Evolutionary conservation across 2,329 filamentous ascomycete species (phyloP).

Genomic region (Penicillium janthinellum): DNA sequence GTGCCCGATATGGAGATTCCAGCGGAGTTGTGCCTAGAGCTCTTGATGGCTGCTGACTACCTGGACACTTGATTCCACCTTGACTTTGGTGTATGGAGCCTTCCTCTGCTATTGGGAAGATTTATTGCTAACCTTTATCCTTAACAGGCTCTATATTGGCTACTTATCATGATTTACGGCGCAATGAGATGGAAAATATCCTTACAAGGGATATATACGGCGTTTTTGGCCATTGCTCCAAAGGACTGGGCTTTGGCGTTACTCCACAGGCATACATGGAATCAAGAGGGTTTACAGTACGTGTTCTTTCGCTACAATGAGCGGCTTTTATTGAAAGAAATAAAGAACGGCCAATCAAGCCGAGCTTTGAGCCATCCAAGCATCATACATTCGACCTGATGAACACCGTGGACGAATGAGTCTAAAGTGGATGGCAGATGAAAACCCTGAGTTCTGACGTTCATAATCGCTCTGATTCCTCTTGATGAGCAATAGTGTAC

Average conservation of each 20-base stretch:
- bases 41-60: constrained; percentile 69
- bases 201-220: constrained; percentile 12
- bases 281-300: not conserved
- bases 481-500: not conserved
- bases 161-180: constrained; percentile 17
- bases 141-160: not conserved
- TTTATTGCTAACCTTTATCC: not conserved
- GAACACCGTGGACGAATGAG: constrained; percentile 41
- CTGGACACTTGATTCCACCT: constrained; percentile 51
- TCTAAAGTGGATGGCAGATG: constrained; percentile 55
- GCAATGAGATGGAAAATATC: constrained; percentile 13
- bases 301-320: not conserved
- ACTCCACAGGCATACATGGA: constrained; percentile 6
- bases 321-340: not conserved
- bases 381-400: constrained; percentile 38
- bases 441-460: constrained; percentile 9
- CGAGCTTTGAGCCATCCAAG: constrained; percentile 34
- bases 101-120: not conserved
- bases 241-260: constrained; percentile 5
- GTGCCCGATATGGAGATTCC: constrained; percentile 69
- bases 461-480: not conserved
- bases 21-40: constrained; percentile 64
- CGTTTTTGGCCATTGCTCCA: constrained; percentile 12
- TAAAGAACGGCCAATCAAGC: not conserved
- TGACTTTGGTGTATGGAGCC: not conserved